Evolutionary conservation across 768 basidiomycete genomes (phyloP), one percentile per base, ranked within the genome.

Genomic region (Panus rudis): DNA sequence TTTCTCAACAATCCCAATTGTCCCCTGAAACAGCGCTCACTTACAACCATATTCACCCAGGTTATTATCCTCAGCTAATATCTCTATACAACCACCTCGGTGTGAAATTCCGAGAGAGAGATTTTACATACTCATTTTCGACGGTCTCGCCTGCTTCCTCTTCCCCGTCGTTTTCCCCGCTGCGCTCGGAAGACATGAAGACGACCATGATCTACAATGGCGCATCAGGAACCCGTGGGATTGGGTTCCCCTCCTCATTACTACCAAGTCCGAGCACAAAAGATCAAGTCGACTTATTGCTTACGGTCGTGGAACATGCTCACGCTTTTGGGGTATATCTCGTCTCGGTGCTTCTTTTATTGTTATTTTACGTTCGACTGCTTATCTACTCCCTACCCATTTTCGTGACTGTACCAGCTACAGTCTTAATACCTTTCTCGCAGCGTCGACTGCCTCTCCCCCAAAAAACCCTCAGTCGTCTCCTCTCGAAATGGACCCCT

Each of bases 121-220:
- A 83, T 54, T 88, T 85, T 53, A 72, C 77, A 6, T 88, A 84
- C 57, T 84, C 85, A 0, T 88, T 88, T 64, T 80, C 81, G 8
- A 61, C 63, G 24, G 61, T 82, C 34, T 51, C 59, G 2, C 55
- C 62, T 27, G 49, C 59, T 34, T 52, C 56, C 14, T 25, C 49
- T 20, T 39, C 31, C 12, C 40, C n/a, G 28, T 26, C 19, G 23
- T 17, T 8, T 34, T 45, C 43, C 21, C 37, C 21, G 23, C 42
- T 53, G n/a, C n/a, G n/a, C n/a, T n/a, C n/a, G n/a, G n/a, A 54
- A 31, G 58, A 49, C 21, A 69, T 73, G 12, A 63, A 57, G 4
- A 68, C 83, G 0, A 72, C 69, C 11, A 66, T 81, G 56, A 73
- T 85, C 23, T 83, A 88, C 55, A 77, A 84, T 32, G 84, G 84